These are phyloP conservation scores for Diphasiastrum complanatum DNA, from an alignment of 83 land plant species.

Conservation along the genomic window DNA sequence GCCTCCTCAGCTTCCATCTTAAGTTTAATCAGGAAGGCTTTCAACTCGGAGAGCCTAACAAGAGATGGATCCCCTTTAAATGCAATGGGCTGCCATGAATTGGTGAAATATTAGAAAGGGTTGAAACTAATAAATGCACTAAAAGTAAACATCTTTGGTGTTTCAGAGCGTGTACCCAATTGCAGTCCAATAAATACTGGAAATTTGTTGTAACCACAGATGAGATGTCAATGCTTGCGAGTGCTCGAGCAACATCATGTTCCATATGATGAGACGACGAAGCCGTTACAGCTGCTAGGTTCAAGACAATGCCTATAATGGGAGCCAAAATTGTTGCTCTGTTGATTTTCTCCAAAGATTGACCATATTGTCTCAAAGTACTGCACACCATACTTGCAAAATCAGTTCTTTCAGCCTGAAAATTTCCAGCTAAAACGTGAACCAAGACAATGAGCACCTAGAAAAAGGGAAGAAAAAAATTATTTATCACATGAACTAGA, in stretches of 20 bases:
- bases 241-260: slow-evolving; percentile 53
- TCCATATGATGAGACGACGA: slow-evolving; percentile 22
- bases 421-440: too few species aligned
- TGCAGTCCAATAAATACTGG: slow-evolving; percentile 62
- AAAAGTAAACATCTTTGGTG: not conserved
- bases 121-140: not conserved
- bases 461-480: too few species aligned
- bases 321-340: slow-evolving; percentile 87
- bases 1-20: slow-evolving; percentile 38
- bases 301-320: slow-evolving; percentile 74
- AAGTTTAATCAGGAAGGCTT: slow-evolving; percentile 42
- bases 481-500: too few species aligned
- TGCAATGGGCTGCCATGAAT: slow-evolving; percentile 33
- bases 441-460: too few species aligned
- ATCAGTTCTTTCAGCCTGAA: too few species aligned
- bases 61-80: slow-evolving; percentile 58
- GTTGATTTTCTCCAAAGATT: slow-evolving; percentile 67
- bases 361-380: slow-evolving; percentile 58
- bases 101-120: not conserved
- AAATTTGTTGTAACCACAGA: slow-evolving; percentile 53
- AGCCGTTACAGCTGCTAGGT: slow-evolving; percentile 48
- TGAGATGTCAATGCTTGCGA: slow-evolving; percentile 76
- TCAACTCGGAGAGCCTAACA: slow-evolving; percentile 46
- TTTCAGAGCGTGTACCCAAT: slow-evolving; percentile 57
- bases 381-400: slow-evolving; percentile 32